A percentile compares a stretch with the other conserved stretches of the same genome.
These are phyloP conservation scores for Aegilops bicornis DNA, from an alignment of 176 grass and related monocot species.

Conservation along the genomic window DNA sequence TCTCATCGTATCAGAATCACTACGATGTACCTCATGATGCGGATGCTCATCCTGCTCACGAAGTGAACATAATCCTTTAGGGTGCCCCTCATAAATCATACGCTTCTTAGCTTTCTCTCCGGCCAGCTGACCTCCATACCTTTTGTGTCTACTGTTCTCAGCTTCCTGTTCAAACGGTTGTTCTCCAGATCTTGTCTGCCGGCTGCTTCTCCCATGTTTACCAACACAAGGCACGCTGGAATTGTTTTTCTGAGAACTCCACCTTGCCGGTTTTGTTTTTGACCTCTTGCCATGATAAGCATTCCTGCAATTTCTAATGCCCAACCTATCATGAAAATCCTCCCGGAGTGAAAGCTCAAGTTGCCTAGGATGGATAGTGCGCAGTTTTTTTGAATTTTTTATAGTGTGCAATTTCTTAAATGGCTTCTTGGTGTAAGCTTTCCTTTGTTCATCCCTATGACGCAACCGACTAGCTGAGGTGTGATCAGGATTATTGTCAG, in stretches of 20 bases:
- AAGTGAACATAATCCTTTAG: slow-evolving; percentile 12
- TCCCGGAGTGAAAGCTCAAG: slow-evolving; percentile 9
- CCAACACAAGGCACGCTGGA: neutral
- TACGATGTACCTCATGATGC: neutral
- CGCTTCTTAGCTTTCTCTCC: slow-evolving; percentile 10
- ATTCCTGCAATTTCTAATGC: slow-evolving; percentile 10
- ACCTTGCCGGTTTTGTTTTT: slow-evolving; percentile 21
- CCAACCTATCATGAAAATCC: slow-evolving; percentile 2
- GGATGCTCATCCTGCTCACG: slow-evolving; percentile 3
- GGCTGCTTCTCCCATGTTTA: neutral
- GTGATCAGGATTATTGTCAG: slow-evolving; percentile 14
- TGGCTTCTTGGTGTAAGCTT: neutral
- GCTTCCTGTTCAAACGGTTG: slow-evolving; percentile 1
- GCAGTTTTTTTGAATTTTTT: too few relatives aligned
- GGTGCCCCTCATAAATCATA: neutral
- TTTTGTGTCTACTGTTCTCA: neutral
- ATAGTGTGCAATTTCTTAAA: neutral
- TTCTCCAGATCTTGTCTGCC: slow-evolving; percentile 10
- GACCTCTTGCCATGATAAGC: neutral
- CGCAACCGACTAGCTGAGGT: neutral
- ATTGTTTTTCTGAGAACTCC: neutral
- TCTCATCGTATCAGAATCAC: neutral
- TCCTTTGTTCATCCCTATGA: slow-evolving; percentile 16
- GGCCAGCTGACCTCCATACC: slow-evolving; percentile 23
- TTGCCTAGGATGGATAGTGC: slow-evolving; percentile 2